A percentile compares a stretch with the other conserved stretches of the same genome.
These are phyloP conservation scores for Phytophthora lateralis DNA, from an alignment of 352 stramenopile species.

Conservation along the genomic window DNA sequence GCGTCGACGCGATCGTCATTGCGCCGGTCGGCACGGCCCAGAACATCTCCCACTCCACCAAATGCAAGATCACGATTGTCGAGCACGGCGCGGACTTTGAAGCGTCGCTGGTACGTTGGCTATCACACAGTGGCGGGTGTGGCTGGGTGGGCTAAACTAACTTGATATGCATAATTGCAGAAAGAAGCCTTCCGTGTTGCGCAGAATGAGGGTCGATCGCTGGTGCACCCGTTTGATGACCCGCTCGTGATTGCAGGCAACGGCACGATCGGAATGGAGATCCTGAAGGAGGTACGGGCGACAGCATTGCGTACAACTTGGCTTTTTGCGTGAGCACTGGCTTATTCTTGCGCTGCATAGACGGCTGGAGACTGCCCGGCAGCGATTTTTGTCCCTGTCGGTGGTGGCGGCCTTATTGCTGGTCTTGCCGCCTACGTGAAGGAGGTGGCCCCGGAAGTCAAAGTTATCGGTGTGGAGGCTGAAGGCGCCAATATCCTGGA, in stretches of 20 bases:
- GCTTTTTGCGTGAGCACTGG: constrained; percentile 1
- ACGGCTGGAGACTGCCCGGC: constrained; percentile 90
- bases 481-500: constrained; percentile 96
- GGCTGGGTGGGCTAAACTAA: neutral
- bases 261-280: constrained; percentile 96
- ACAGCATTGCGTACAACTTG: neutral
- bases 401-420: constrained; percentile 96
- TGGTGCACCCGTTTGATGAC: constrained; percentile 99
- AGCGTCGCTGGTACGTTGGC: constrained; percentile 77
- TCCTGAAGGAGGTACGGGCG: constrained; percentile 73
- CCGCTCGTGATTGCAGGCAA: constrained; percentile 97
- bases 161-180: constrained; percentile 24
- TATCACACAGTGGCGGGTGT: neutral
- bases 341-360: constrained; percentile 25
- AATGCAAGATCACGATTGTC: constrained; percentile 91
- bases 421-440: constrained; percentile 94
- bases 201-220: constrained; percentile 90
- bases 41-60: constrained; percentile 81
- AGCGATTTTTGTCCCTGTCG: constrained; percentile 97
- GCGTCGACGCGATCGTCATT: constrained; percentile 95
- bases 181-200: constrained; percentile 93
- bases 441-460: constrained; percentile 84
- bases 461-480: constrained; percentile 97
- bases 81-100: constrained; percentile 97
- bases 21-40: constrained; percentile 95